A percentile compares a stretch with the other conserved stretches of the same genome.
Evolutionary conservation across 1,139 yeast species (phyloP).

Genomic region (Candida sp.): DNA sequence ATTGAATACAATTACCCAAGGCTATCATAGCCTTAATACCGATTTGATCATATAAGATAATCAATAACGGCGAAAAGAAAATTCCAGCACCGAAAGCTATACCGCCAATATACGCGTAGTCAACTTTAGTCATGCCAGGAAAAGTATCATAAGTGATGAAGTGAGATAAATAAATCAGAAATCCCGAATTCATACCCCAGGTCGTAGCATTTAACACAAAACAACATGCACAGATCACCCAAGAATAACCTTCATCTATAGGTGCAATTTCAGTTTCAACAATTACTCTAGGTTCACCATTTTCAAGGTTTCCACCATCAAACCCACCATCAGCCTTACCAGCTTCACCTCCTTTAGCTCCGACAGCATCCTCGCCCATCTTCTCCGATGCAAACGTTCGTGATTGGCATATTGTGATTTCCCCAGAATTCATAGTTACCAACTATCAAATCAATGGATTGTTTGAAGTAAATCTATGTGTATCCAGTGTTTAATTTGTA

Average conservation of each 20-base stretch:
- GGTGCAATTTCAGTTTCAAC: not conserved
- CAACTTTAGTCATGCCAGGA: slow-evolving; percentile 14
- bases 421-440: too few species aligned
- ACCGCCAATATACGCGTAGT: slow-evolving; percentile 22
- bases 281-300: not conserved
- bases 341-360: too few species aligned
- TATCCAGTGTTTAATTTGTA: too few species aligned
- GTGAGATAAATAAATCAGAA: slow-evolving; percentile 38
- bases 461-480: too few species aligned
- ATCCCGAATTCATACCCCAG: slow-evolving; percentile 45
- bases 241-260: slow-evolving; percentile 38
- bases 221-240: slow-evolving; percentile 32
- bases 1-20: slow-evolving; percentile 35
- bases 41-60: slow-evolving; percentile 22
- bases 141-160: slow-evolving; percentile 25
- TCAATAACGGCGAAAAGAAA: slow-evolving; percentile 22
- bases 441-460: too few species aligned
- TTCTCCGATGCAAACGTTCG: too few species aligned
- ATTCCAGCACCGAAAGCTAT: slow-evolving; percentile 15
- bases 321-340: not conserved
- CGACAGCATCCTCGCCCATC: too few species aligned
- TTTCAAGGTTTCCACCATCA: not conserved
- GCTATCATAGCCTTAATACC: slow-evolving; percentile 28
- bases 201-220: slow-evolving; percentile 32
- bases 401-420: too few species aligned